Conservation (phyloP, 2,329 filamentous ascomycete genomes). For the Zymoseptoria ardabiliae region DNA sequence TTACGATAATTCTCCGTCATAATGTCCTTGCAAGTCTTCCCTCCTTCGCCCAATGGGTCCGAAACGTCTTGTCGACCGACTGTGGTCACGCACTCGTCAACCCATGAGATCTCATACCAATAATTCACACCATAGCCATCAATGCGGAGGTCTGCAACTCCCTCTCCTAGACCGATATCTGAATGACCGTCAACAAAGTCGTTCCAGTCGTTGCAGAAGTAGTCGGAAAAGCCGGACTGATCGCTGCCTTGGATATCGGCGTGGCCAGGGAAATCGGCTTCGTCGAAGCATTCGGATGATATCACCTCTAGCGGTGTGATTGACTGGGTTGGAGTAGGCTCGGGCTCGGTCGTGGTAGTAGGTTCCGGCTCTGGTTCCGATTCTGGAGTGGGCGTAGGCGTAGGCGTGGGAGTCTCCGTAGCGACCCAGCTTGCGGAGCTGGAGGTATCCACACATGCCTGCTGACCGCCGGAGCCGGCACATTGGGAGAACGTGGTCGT, state of each 20-base stretch:
- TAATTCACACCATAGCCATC: conserved; percentile 1
- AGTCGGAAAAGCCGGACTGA: neutral
- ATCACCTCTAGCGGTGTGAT: neutral
- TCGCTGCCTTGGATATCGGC: neutral
- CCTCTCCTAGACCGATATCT: neutral
- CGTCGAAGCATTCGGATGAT: conserved; percentile 1
- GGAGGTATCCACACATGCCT: neutral
- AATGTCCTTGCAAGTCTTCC: neutral
- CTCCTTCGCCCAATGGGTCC: neutral
- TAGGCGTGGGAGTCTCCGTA: neutral
- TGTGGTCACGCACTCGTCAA: neutral
- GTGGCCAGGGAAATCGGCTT: conserved; percentile 4
- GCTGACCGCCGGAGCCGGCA: neutral
- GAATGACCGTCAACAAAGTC: neutral
- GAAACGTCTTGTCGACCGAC: neutral
- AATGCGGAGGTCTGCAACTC: neutral
- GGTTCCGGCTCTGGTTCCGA: neutral
- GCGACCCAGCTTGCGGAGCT: conserved; percentile 1
- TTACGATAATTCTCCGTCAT: neutral
- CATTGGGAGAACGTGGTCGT: neutral
- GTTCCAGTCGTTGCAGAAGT: conserved; percentile 3
- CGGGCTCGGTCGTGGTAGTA: neutral
- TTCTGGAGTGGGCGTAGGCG: neutral
- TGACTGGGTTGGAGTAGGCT: neutral
- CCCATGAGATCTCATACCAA: neutral